Base-by-base conservation (phyloP, 2,329 filamentous ascomycete genomes). In the Corinectria fuckeliana region DNA sequence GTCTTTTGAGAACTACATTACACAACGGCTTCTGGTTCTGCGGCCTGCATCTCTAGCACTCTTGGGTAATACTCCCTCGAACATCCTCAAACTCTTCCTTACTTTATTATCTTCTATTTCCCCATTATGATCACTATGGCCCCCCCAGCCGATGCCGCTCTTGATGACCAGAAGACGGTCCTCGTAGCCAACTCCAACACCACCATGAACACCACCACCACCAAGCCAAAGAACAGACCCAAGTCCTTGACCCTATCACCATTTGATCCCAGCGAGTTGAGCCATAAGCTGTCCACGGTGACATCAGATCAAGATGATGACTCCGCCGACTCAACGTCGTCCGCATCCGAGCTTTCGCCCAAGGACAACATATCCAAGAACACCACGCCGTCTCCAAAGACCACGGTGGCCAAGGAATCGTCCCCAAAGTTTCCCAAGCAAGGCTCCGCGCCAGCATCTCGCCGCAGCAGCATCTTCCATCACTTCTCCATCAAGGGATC, bases 261-360 rank as follows among this genome's bases (percentile, higher is more conserved):
- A 2, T 72, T 88, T 44, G 85, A 88, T 60, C 77, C 86, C 0
- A 78, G 82, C 25, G 85, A 88, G 55, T 73, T 88, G 25, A 78
- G 80, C 10, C 78, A 81, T 28, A 81, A 85, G 16, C 77, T 88
- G 21, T 76, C 78, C 48, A 63, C 78, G 10, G 81, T 88, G 16
- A 73, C 85, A 13, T 78, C 77, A 5, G 79, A 86, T 59, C 82
- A 83, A 61, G 82, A 81, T n/a, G 47, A 50, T 36, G 50, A 51
- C 26, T 51, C 45, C n/a, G 14, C 49, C 51, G 59, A 72, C 75
- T 7, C 69, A 71, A 11, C 28, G 6, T 16, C 26, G 16, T 45
- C 42, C n/a, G n/a, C 10, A 9, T 45, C 42, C n/a, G n/a, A 28
- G 25, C 23, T 14, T 23, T 50, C 45, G 7, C 36, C 28, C 21